A percentile compares a stretch with the other conserved stretches of the same genome.
Conservation (phyloP, 1,139 yeast species). For the Protomyces gravidus region DNA sequence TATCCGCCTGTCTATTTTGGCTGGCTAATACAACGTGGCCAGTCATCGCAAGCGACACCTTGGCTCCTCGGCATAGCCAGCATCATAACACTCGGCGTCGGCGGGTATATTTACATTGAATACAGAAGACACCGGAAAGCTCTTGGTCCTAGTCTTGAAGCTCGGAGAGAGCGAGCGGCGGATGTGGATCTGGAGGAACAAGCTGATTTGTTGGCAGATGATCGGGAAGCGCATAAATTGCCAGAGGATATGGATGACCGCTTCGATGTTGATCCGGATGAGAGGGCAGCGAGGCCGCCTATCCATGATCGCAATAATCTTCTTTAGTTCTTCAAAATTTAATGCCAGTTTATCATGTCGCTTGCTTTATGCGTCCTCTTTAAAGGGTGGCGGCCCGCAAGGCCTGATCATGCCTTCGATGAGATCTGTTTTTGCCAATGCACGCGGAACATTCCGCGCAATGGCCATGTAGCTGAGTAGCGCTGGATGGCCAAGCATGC, state of each 20-base stretch:
- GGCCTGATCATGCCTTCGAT: slow-evolving; percentile 61
- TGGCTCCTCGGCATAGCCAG: slow-evolving; percentile 20
- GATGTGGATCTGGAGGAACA: not conserved
- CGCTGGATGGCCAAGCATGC: slow-evolving; percentile 65
- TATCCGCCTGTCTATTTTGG: slow-evolving; percentile 26
- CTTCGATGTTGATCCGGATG: not conserved
- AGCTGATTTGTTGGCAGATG: not conserved
- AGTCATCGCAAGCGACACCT: slow-evolving; percentile 14
- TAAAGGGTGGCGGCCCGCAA: slow-evolving; percentile 39
- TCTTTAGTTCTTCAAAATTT: not conserved
- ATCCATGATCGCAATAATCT: not conserved
- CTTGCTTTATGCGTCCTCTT: slow-evolving; percentile 10
- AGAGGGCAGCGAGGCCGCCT: not conserved
- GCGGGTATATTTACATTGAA: slow-evolving; percentile 13
- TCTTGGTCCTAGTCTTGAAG: not conserved
- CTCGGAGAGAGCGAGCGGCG: not conserved
- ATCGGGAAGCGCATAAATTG: not conserved
- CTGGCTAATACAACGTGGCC: slow-evolving; percentile 21
- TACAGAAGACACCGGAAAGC: slow-evolving; percentile 12
- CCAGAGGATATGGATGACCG: not conserved
- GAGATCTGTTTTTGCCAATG: slow-evolving; percentile 49
- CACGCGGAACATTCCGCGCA: slow-evolving; percentile 55
- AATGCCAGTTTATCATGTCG: not conserved
- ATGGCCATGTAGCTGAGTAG: slow-evolving; percentile 63
- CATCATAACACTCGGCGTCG: slow-evolving; percentile 13